These are phyloP conservation scores for Clonostachys sp. DNA, from an alignment of 2,329 filamentous ascomycete genomes.

Conservation along the genomic window DNA sequence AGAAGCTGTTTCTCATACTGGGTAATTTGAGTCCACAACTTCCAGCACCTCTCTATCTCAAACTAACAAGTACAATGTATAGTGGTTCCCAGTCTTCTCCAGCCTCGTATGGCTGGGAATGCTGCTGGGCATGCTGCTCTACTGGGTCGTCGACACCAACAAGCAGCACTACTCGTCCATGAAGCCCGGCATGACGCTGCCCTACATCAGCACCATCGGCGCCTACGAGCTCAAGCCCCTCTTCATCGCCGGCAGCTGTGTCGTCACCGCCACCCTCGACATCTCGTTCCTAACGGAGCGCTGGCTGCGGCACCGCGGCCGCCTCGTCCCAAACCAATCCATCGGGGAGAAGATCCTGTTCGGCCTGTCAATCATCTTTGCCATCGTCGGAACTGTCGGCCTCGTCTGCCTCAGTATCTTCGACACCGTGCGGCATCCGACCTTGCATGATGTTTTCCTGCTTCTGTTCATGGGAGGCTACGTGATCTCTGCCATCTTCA, in stretches of 20 bases:
- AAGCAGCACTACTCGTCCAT: conserved; percentile 58
- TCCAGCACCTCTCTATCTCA: background rate
- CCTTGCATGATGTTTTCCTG: conserved; percentile 72
- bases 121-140: conserved; percentile 65
- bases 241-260: conserved; percentile 67
- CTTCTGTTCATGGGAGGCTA: conserved; percentile 83
- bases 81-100: conserved; percentile 67
- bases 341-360: conserved; percentile 58
- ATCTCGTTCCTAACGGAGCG: conserved; percentile 76
- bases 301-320: conserved; percentile 77
- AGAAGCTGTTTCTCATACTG: conserved; percentile 29
- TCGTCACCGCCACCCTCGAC: conserved; percentile 78
- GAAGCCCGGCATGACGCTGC: conserved; percentile 51
- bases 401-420: conserved; percentile 82
- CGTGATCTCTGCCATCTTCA: conserved; percentile 78
- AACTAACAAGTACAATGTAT: background rate
- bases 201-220: conserved; percentile 69
- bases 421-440: conserved; percentile 67
- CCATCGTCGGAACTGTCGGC: conserved; percentile 71
- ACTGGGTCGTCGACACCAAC: conserved; percentile 58
- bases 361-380: conserved; percentile 58
- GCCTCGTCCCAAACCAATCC: conserved; percentile 69
- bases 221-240: conserved; percentile 64
- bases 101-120: conserved; percentile 62
- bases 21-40: conserved; percentile 17